A percentile compares a stretch with the other conserved stretches of the same genome.
Evolutionary conservation across 352 stramenopile species (phyloP).

Genomic region (Lagenidium sp.): DNA sequence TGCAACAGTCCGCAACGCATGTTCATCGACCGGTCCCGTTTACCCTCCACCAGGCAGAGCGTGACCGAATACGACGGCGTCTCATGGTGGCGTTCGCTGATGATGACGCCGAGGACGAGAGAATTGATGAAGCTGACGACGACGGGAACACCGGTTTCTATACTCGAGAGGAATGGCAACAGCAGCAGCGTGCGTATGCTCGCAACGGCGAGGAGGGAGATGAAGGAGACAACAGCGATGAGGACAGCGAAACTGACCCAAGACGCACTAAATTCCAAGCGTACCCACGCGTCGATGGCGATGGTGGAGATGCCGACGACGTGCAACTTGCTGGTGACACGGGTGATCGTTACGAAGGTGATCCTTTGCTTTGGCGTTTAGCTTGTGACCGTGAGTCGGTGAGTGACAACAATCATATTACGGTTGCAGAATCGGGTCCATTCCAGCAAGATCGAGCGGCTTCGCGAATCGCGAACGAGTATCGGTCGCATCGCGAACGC

Average conservation of each 20-base stretch:
- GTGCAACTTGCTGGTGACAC: no score
- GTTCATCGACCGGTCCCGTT: no score
- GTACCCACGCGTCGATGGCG: background rate
- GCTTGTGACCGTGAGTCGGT: no score
- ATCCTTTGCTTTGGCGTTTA: no score
- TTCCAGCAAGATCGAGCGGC: constrained; percentile 18
- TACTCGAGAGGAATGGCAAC: background rate
- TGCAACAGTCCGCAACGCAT: no score
- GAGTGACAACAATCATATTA: no score
- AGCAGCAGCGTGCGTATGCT: background rate
- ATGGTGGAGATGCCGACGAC: background rate
- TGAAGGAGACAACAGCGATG: background rate
- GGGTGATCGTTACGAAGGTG: no score
- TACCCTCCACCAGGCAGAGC: no score
- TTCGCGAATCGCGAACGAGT: constrained; percentile 20
- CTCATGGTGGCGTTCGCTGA: background rate
- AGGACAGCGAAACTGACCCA: background rate
- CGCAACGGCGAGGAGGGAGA: constrained; percentile 1
- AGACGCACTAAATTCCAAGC: background rate
- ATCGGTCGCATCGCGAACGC: constrained; percentile 13
- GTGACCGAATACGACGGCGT: no score
- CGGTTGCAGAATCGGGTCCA: no score
- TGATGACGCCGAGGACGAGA: constrained; percentile 4
- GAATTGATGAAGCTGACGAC: background rate
- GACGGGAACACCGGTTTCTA: constrained; percentile 9